Percentiles rank a stretch among this genome's conserved stretches.
phyloP scores from a whole-genome alignment of 1,284 basidiomycete genomes.

The Stygiomarasmius scandens region DNA sequence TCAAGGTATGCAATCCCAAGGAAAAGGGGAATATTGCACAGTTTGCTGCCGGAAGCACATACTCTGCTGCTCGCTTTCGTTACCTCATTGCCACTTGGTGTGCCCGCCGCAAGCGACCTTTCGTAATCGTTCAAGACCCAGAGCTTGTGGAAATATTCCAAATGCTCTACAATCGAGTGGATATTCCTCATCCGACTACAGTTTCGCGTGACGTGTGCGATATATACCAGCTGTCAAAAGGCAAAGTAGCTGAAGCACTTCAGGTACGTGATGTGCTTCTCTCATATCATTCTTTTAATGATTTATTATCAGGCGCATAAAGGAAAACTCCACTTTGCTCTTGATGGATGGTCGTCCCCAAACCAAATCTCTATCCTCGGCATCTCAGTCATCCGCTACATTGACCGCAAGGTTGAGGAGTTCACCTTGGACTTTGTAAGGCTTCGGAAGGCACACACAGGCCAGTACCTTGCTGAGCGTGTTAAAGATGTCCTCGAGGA shows the following conservation, averaged over 20 bases:
- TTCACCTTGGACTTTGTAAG: not conserved
- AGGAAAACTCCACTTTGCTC: not conserved
- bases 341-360: constrained; percentile 10
- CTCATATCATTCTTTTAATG: too few species aligned
- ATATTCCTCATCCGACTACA: not conserved
- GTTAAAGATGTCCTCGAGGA: not conserved
- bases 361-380: constrained; percentile 4
- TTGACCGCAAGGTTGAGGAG: too few species aligned
- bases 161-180: not conserved
- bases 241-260: not conserved
- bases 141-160: not conserved
- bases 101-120: not conserved
- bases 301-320: too few species aligned
- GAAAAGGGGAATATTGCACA: not conserved
- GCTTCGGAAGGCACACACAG: constrained; percentile 6
- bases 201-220: not conserved
- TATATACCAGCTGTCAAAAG: not conserved
- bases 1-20: too few species aligned
- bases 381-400: not conserved
- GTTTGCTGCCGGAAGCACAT: not conserved
- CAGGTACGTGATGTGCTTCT: not conserved
- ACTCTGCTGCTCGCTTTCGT: not conserved
- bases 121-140: not conserved
- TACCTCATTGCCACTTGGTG: not conserved
- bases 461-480: not conserved